Conservation (phyloP, 2,329 filamentous ascomycete genomes). For the Metarhizium anisopliae region DNA sequence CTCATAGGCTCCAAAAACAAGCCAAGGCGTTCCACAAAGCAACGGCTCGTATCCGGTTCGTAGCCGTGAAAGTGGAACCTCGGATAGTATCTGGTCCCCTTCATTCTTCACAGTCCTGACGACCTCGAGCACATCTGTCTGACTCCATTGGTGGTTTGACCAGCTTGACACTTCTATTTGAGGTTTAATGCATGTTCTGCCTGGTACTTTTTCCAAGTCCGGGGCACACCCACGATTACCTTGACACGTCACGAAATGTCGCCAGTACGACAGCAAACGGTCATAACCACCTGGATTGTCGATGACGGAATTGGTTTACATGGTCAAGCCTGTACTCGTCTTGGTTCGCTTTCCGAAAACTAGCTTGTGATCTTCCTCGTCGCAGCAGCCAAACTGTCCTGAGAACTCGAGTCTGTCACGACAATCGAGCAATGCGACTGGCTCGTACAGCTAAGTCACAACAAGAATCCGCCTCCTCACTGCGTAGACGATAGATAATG, state of each 20-base stretch:
- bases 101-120: neutral
- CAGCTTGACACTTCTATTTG: neutral
- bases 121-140: neutral
- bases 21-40: neutral
- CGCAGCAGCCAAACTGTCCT: neutral
- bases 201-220: neutral
- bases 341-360: neutral
- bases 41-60: neutral
- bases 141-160: neutral
- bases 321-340: neutral
- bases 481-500: neutral
- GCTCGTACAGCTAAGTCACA: neutral
- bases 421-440: neutral
- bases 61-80: neutral
- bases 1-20: too few relatives aligned
- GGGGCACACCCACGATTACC: neutral
- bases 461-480: neutral
- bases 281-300: neutral
- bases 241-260: neutral
- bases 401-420: neutral
- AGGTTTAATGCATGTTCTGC: neutral
- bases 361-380: neutral
- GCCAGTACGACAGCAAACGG: neutral
- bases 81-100: neutral
- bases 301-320: neutral